Percentiles rank a stretch among this genome's conserved stretches.
Evolutionary conservation across 352 stramenopile genomes (phyloP).

Genomic region (Globisporangium carolinianum): DNA sequence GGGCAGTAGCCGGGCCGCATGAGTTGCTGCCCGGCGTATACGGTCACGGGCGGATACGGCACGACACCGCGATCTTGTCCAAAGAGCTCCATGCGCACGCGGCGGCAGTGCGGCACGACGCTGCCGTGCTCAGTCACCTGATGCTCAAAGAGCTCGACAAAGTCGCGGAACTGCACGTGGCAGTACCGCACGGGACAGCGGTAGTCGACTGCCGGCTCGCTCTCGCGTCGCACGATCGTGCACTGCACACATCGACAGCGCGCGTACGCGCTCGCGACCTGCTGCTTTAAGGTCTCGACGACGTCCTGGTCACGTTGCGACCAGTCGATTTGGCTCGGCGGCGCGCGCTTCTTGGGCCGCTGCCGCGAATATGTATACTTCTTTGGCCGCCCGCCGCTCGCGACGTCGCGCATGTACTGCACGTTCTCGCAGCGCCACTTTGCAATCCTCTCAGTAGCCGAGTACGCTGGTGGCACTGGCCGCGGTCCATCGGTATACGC

Average conservation of each 20-base stretch:
- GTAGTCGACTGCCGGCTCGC: constrained; percentile 3
- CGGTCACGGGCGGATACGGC: constrained; percentile 37
- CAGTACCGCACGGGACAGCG: constrained; percentile 15
- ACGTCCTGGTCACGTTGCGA: constrained; percentile 1
- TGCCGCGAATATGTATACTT: neutral
- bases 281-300: constrained; percentile 3
- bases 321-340: constrained; percentile 9
- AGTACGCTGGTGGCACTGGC: neutral
- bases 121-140: constrained; percentile 42
- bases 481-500: neutral
- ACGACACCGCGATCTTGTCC: constrained; percentile 21
- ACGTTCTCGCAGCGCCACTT: neutral
- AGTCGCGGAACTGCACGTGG: constrained; percentile 22
- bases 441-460: no score
- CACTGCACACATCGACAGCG: constrained; percentile 12
- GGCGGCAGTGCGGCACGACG: constrained; percentile 27
- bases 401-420: neutral
- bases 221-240: constrained; percentile 1
- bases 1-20: constrained; percentile 24
- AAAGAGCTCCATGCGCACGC: constrained; percentile 30
- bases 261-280: constrained; percentile 3
- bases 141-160: constrained; percentile 47
- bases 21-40: constrained; percentile 47
- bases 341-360: neutral
- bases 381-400: neutral